Evolutionary conservation across 164 flowering plant species (phyloP).

Genomic region (Santalum album): DNA sequence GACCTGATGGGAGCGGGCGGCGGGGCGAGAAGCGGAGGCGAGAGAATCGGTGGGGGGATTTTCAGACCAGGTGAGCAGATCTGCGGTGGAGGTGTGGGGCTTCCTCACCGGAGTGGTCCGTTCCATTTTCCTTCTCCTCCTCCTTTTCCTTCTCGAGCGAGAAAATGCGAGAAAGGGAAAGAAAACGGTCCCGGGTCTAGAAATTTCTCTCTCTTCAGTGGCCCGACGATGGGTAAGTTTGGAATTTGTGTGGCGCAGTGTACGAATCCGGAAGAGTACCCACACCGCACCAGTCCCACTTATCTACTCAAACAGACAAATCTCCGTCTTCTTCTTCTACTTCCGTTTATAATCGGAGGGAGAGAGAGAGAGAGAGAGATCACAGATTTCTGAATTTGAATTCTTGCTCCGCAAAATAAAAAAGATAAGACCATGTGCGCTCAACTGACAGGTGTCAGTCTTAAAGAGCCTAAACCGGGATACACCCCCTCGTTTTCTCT

Average conservation of each 20-base stretch:
- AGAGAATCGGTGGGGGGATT: conserved; percentile 39
- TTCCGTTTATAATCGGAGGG: background rate
- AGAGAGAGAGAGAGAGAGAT: background rate
- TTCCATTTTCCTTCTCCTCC: conserved; percentile 34
- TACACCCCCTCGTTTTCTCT: too few relatives aligned
- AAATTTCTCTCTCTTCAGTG: background rate
- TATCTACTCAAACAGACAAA: too few relatives aligned
- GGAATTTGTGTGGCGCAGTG: background rate
- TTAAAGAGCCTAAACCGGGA: background rate
- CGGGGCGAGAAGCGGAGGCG: conserved; percentile 35
- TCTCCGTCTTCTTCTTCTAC: background rate
- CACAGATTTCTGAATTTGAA: background rate
- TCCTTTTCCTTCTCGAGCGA: background rate
- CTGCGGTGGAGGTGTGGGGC: conserved; percentile 89
- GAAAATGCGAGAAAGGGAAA: background rate
- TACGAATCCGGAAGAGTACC: too few relatives aligned
- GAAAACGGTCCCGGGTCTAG: background rate
- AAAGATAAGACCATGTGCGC: background rate
- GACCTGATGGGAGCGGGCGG: conserved; percentile 60
- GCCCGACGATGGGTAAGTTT: background rate
- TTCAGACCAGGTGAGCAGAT: conserved; percentile 93
- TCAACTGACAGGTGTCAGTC: background rate
- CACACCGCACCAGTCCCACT: too few relatives aligned
- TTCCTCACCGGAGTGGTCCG: conserved; percentile 76
- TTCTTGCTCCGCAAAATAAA: background rate